Conservation (phyloP, 1,139 yeast species). For the Lodderomyces theae region DNA sequence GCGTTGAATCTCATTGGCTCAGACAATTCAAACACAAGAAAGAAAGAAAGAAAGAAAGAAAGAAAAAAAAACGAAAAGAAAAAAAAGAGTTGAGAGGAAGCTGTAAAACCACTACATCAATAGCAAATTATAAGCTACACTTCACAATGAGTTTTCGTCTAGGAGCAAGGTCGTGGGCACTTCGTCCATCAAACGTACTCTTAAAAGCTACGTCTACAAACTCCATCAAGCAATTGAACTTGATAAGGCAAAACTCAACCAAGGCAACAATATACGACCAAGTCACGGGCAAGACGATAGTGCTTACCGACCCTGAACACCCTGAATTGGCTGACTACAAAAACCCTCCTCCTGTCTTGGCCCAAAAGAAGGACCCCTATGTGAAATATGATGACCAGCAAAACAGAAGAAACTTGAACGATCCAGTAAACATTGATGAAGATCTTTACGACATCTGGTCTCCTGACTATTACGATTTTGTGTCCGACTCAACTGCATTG, state of each 20-base stretch:
- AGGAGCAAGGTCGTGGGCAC: constrained; percentile 19
- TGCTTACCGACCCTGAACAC: constrained; percentile 42
- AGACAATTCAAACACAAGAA: constrained; percentile 1
- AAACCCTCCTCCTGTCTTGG: constrained; percentile 45
- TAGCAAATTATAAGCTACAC: neutral
- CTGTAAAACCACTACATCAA: constrained; percentile 30
- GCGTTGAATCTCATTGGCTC: constrained; percentile 24
- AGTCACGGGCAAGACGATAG: constrained; percentile 39
- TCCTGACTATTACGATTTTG: constrained; percentile 69
- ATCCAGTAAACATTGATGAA: constrained; percentile 67
- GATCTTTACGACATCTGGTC: constrained; percentile 85
- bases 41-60: neutral
- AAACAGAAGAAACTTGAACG: constrained; percentile 73
- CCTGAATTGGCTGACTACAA: constrained; percentile 49
- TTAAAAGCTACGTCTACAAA: neutral
- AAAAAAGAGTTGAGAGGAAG: too few relatives aligned
- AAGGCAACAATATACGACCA: constrained; percentile 39
- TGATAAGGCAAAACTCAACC: constrained; percentile 19
- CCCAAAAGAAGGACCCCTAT: constrained; percentile 68
- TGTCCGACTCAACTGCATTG: constrained; percentile 61
- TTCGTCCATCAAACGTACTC: neutral
- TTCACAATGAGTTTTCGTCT: constrained; percentile 15
- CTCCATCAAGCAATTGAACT: neutral
- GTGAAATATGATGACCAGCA: constrained; percentile 78
- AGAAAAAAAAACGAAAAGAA: neutral